phyloP scores from a whole-genome alignment of 495 filamentous ascomycete genomes.

The Xanthoparmelia taractica region DNA sequence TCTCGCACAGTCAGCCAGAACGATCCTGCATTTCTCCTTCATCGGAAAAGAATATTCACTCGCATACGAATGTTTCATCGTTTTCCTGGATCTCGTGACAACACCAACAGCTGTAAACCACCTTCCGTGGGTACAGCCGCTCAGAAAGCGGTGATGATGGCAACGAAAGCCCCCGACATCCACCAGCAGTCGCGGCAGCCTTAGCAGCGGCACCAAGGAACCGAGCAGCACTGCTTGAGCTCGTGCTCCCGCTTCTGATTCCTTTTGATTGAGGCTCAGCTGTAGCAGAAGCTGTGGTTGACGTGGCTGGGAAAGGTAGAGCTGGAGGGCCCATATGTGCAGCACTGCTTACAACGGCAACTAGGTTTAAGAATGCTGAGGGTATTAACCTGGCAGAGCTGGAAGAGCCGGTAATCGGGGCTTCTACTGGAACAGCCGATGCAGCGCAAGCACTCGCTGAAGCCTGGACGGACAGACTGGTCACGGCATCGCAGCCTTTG shows the following conservation, averaged over 20 bases:
- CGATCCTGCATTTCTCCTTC: neutral
- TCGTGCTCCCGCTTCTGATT: neutral
- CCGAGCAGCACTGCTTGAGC: slow-evolving; percentile 2
- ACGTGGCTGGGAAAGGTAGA: slow-evolving; percentile 7
- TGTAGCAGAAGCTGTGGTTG: slow-evolving; percentile 9
- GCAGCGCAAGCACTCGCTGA: slow-evolving; percentile 15
- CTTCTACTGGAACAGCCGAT: slow-evolving; percentile 2
- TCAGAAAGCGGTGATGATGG: slow-evolving; percentile 3
- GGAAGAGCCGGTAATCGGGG: slow-evolving; percentile 9
- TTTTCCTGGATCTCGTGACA: neutral
- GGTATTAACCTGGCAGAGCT: neutral
- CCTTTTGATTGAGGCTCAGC: neutral
- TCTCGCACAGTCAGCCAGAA: neutral
- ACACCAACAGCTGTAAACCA: neutral
- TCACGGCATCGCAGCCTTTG: slow-evolving; percentile 20
- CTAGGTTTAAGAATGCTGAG: slow-evolving; percentile 3
- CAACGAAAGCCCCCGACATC: slow-evolving; percentile 10
- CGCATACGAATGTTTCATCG: neutral
- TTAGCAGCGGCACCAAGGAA: slow-evolving; percentile 18
- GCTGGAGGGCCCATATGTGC: slow-evolving; percentile 7
- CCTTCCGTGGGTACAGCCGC: neutral
- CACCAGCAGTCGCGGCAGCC: slow-evolving; percentile 6
- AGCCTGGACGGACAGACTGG: neutral
- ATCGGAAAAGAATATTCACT: neutral
- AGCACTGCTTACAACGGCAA: slow-evolving; percentile 5